These are phyloP conservation scores for Pyrus hybrid DNA, from an alignment of 331 rosid species.

Conservation along the genomic window DNA sequence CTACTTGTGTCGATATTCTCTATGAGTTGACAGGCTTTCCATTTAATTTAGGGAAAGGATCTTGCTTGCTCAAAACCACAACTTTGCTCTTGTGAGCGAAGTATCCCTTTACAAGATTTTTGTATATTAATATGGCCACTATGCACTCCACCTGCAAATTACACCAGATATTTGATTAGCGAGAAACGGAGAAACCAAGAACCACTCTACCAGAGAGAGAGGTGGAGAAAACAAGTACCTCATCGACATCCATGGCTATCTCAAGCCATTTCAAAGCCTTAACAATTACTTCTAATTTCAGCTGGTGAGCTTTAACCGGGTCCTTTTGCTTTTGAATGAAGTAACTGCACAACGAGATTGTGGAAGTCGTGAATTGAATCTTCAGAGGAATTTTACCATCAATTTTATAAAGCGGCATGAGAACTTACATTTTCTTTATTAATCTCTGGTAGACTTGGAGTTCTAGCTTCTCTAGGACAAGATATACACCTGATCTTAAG, in stretches of 20 bases:
- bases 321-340: conserved; percentile 87
- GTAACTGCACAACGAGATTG: conserved; percentile 44
- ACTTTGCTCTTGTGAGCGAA: conserved; percentile 98
- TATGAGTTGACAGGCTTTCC: conserved; percentile 82
- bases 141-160: conserved; percentile 89
- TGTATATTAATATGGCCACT: conserved; percentile 74
- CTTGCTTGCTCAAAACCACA: conserved; percentile 90
- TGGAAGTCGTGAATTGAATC: conserved; percentile 8
- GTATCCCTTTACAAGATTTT: conserved; percentile 87
- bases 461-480: conserved; percentile 94
- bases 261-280: conserved; percentile 91
- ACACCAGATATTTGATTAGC: background rate
- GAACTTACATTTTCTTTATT: conserved; percentile 82
- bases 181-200: background rate
- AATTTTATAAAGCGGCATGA: background rate
- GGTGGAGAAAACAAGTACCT: conserved; percentile 31
- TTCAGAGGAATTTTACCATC: background rate
- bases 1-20: background rate
- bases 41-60: conserved; percentile 84
- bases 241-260: conserved; percentile 91
- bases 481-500: conserved; percentile 95
- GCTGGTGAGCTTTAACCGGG: conserved; percentile 87
- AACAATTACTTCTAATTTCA: conserved; percentile 85
- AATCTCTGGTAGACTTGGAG: conserved; percentile 95
- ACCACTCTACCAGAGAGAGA: background rate